Evolutionary conservation across 768 basidiomycete species (phyloP).

Genomic region (Mycena rebaudengoi): DNA sequence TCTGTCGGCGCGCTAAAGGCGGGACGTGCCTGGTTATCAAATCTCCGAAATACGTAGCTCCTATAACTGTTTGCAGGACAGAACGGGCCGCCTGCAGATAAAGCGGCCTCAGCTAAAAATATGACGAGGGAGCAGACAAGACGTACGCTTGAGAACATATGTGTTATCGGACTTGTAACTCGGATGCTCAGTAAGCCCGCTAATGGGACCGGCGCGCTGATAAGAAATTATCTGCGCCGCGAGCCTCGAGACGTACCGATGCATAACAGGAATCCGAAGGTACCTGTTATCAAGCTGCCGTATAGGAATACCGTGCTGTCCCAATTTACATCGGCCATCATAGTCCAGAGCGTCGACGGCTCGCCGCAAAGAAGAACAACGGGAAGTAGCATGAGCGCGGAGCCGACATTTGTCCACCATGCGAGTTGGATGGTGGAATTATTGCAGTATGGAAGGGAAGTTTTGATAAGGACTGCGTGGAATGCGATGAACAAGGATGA

Average conservation of each 20-base stretch:
- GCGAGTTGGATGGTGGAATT: conserved; percentile 79
- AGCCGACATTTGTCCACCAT: conserved; percentile 82
- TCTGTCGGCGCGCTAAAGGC: background rate
- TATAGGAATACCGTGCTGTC: conserved; percentile 63
- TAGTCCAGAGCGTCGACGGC: conserved; percentile 46
- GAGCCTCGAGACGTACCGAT: conserved; percentile 44
- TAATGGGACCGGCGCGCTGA: too few relatives aligned
- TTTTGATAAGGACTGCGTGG: conserved; percentile 80
- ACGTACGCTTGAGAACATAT: conserved; percentile 84
- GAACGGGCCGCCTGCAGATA: conserved; percentile 73
- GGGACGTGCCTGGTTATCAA: conserved; percentile 71
- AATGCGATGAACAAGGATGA: conserved; percentile 81
- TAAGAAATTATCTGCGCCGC: too few relatives aligned
- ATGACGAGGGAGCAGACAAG: conserved; percentile 5
- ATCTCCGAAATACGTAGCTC: conserved; percentile 81
- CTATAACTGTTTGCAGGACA: conserved; percentile 84
- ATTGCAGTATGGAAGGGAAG: conserved; percentile 70
- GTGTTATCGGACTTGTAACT: conserved; percentile 83
- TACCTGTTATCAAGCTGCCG: conserved; percentile 74
- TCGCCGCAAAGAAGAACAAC: conserved; percentile 70
- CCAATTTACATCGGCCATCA: conserved; percentile 53
- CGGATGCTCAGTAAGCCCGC: conserved; percentile 82
- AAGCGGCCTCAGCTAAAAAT: conserved; percentile 19
- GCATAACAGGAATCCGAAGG: conserved; percentile 85
- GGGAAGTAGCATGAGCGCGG: conserved; percentile 69